These are phyloP conservation scores for Terfezia claveryi DNA, from an alignment of 495 filamentous ascomycete species.

Conservation along the genomic window DNA sequence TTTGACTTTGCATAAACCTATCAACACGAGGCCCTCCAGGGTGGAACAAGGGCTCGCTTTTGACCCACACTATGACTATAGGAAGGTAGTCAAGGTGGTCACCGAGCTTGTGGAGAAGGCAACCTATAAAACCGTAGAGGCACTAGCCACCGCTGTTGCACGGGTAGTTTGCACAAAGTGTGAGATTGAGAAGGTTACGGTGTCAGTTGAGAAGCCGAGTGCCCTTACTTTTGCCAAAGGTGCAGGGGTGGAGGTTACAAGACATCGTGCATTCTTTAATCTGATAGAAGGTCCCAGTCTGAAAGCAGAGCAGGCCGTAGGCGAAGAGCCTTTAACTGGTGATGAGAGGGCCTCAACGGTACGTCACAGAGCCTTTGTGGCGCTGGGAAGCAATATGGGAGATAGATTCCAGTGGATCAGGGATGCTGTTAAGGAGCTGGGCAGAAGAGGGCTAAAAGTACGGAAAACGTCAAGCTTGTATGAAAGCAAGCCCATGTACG, in stretches of 20 bases:
- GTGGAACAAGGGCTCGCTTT: conserved; percentile 1
- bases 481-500: conserved; percentile 93
- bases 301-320: not conserved
- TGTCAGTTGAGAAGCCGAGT: conserved; percentile 1
- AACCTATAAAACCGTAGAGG: not conserved
- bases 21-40: not conserved
- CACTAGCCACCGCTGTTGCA: conserved; percentile 1
- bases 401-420: conserved; percentile 69
- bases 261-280: not conserved
- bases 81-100: conserved; percentile 7
- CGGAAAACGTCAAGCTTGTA: conserved; percentile 69
- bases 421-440: conserved; percentile 55
- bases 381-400: conserved; percentile 81
- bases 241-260: conserved; percentile 1
- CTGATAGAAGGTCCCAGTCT: not conserved
- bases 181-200: conserved; percentile 1
- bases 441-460: conserved; percentile 44
- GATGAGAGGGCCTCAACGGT: not conserved
- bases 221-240: conserved; percentile 1
- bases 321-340: not conserved
- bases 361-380: conserved; percentile 48
- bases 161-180: not conserved
- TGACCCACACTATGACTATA: conserved; percentile 11
- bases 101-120: conserved; percentile 17
- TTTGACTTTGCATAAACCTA: conserved; percentile 25